Base-by-base conservation (phyloP, 495 filamentous ascomycete genomes). In the Penicillium taxi region DNA sequence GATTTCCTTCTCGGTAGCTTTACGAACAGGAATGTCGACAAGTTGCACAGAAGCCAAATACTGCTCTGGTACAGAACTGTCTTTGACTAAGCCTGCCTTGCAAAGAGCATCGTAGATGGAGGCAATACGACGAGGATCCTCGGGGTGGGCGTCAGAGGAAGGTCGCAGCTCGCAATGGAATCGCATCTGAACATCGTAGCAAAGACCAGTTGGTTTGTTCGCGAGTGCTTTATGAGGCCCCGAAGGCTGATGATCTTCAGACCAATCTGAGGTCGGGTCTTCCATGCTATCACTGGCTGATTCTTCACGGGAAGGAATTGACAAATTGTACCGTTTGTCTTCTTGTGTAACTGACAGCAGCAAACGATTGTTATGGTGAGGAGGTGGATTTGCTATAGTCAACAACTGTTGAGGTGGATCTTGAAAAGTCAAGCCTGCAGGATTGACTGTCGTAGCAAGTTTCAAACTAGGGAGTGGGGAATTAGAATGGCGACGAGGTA, bases 111-210 rank as follows among this genome's bases (percentile, higher is more conserved):
- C 77, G 74, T 86, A 93, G 44, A 99, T 99, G 46, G 78, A 77
- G 33, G 81, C 82, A 34, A 96, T 96, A 5, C 91, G 76, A 17
- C 85, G 72, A 0, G 93, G 93, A 45, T 96, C 88, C 60, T 99
- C 91, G 1, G 93, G 91, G 45, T 99, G 91, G 39, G 86, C 77
- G 12, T 90, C 84, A 26, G 68, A 28, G 56, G 69, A 48, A 52
- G 72, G 72, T 60, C 82, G 75, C 4, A 86, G 73, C 48, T 94
- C 93, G 23, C 80, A 80, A 52, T 98, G 91, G 42, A 83, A 80
- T 35, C 87, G 84, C 91, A 98, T 98, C 13, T 88, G 77, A 16
- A 77, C 73, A 63, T 98, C 91, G 56, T 96, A 98, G 45, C 86
- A 91, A 27, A 82, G 72, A 23, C 93, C 80, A 6, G 84, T 82